Evolutionary conservation across 768 basidiomycete genomes (phyloP).

Genomic region (Gelatoporia subvermispora): DNA sequence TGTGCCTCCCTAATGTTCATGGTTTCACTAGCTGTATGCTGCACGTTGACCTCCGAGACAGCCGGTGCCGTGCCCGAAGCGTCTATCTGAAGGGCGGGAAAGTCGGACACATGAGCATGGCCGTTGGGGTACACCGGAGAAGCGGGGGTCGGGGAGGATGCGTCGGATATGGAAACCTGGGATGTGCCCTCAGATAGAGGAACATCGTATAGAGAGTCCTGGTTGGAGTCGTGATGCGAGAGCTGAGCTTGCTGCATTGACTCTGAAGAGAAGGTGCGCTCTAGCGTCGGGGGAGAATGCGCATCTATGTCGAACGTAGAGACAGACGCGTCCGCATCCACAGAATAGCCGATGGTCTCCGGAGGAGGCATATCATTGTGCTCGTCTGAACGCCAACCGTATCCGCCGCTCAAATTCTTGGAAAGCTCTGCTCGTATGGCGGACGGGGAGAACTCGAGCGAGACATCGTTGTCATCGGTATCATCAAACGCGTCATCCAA

Average conservation of each 20-base stretch:
- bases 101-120: slow-evolving; percentile 9
- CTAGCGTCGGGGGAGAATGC: slow-evolving; percentile 19
- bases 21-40: slow-evolving; percentile 1
- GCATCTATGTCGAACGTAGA: slow-evolving; percentile 56
- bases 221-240: slow-evolving; percentile 15
- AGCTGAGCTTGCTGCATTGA: slow-evolving; percentile 12
- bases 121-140: slow-evolving; percentile 7
- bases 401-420: slow-evolving; percentile 36
- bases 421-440: slow-evolving; percentile 61
- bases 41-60: not conserved
- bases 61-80: slow-evolving; percentile 5
- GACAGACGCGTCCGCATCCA: slow-evolving; percentile 41
- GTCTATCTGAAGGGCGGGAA: slow-evolving; percentile 17
- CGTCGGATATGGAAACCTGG: slow-evolving; percentile 10
- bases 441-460: slow-evolving; percentile 53
- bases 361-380: slow-evolving; percentile 22
- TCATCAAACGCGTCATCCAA: slow-evolving; percentile 69
- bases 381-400: slow-evolving; percentile 30
- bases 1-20: not conserved
- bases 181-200: slow-evolving; percentile 19
- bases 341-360: slow-evolving; percentile 30
- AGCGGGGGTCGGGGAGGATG: slow-evolving; percentile 5
- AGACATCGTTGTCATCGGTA: slow-evolving; percentile 43
- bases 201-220: slow-evolving; percentile 21
- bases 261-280: slow-evolving; percentile 9